A percentile compares a stretch with the other conserved stretches of the same genome.
phyloP scores from a whole-genome alignment of 1,139 yeast species.

The Meyerozyma carpophila region DNA sequence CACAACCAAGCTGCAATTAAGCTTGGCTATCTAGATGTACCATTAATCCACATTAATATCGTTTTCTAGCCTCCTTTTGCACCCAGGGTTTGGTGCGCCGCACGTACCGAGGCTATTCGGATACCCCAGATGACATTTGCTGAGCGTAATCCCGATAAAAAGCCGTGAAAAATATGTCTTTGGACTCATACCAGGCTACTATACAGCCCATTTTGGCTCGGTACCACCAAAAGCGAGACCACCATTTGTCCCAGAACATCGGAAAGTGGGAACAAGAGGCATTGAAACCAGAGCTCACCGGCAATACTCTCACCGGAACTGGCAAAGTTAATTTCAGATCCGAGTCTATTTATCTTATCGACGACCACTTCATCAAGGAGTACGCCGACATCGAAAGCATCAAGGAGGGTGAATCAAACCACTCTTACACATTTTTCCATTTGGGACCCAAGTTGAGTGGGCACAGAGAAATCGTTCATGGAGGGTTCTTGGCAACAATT shows the following conservation, averaged over 20 bases:
- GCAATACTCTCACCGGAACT: slow-evolving; percentile 7
- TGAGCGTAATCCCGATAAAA: not conserved
- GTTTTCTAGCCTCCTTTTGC: too few relatives aligned
- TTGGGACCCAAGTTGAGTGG: slow-evolving; percentile 45
- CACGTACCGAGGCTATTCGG: not conserved
- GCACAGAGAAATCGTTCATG: slow-evolving; percentile 50
- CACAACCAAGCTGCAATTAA: too few relatives aligned
- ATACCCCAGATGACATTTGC: not conserved
- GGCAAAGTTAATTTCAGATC: slow-evolving; percentile 8
- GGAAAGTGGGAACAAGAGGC: slow-evolving; percentile 1
- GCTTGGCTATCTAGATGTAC: too few relatives aligned
- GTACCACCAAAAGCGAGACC: slow-evolving; percentile 1
- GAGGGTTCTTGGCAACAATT: slow-evolving; percentile 50
- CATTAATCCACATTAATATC: too few relatives aligned
- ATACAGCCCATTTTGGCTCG: not conserved
- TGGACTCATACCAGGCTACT: not conserved
- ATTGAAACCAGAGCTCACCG: slow-evolving; percentile 7
- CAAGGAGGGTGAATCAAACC: slow-evolving; percentile 13
- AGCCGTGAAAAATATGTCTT: not conserved
- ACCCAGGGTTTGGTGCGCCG: not conserved
- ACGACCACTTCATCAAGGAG: slow-evolving; percentile 7
- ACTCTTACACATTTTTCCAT: slow-evolving; percentile 37
- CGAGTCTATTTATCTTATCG: slow-evolving; percentile 8
- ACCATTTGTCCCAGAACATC: not conserved
- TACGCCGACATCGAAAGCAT: slow-evolving; percentile 5